Evolutionary conservation across 2,329 filamentous ascomycete genomes (phyloP), one percentile per base, ranked within the genome.

Genomic region (Penicillium sp.): DNA sequence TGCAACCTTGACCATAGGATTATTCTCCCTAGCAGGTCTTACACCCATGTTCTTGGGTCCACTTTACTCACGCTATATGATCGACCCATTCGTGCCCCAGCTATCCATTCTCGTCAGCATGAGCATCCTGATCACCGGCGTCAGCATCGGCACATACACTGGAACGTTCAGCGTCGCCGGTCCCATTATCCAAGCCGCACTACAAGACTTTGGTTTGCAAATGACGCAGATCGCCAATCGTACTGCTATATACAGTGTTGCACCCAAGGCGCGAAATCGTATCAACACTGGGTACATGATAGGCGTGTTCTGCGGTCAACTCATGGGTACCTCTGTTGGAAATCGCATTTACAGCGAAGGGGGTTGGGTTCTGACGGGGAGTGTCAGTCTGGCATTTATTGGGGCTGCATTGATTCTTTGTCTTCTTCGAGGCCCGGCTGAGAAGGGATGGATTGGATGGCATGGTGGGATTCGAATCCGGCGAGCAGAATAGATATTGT

Each of bases 251-350:
- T 92, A 90, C 62, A 74, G 77, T 1, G 84, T 93, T 19, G 86
- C 88, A 49, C 85, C 89, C 0, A 85, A 84, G 56, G 85, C 86
- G 0, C 75, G 88, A 4, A 94, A 91, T 71, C 74, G 90, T 3
- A 81, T 93, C 23, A 94, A 94, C 67, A 91, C 89, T 0, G 88
- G 86, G 1, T 94, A 91, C 65, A 94, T 93, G 90, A 80, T 91
- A 0, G 79, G 81, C 7, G 84, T 83, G 0, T 93, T 93, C 64
- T 84, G 81, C 27, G 90, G 90, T 0, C 90, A 94, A 74, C 66
- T 94, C 43, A 86, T 85, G 2, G 89, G 89, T 0, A 87, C 85
- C 0, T 78, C 82, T 1, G 82, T 83, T 4, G 82, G 83, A 0
- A 84, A 81, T 57, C 73, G 78, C 41, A 69, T 86, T 11, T 86